A percentile compares a stretch with the other conserved stretches of the same genome.
Conservation (phyloP, 345 rosid species). For the Alliaria petiolata region DNA sequence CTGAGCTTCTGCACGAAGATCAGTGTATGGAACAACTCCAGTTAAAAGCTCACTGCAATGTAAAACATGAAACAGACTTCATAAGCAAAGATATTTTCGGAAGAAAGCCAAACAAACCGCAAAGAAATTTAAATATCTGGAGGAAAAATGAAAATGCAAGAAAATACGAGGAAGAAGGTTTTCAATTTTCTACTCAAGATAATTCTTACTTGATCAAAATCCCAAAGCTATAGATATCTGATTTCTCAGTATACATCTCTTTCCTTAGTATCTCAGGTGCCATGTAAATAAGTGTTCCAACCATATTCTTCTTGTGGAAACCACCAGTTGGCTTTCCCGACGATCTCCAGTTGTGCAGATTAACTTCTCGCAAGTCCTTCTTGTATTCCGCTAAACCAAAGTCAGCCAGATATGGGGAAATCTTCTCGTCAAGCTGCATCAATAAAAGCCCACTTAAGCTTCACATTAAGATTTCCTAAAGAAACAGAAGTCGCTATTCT, state of each 20-base stretch:
- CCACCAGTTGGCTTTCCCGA: constrained; percentile 98
- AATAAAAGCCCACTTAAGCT: no score
- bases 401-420: constrained; percentile 66
- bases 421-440: constrained; percentile 70
- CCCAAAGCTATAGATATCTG: constrained; percentile 91
- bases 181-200: neutral
- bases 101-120: neutral
- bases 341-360: constrained; percentile 75
- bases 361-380: constrained; percentile 54
- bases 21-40: constrained; percentile 91
- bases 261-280: constrained; percentile 91
- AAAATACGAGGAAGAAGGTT: neutral
- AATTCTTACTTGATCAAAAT: constrained; percentile 75
- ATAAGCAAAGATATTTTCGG: neutral
- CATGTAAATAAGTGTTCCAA: constrained; percentile 96
- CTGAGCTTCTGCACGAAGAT: constrained; percentile 90
- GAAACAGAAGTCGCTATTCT: no score
- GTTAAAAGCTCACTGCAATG: constrained; percentile 89
- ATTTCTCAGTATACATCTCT: constrained; percentile 76
- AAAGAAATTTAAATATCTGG: neutral
- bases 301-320: constrained; percentile 92
- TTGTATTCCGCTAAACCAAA: constrained; percentile 89
- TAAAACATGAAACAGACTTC: neutral
- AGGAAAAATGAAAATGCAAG: neutral
- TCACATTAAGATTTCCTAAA: no score